Conservation (phyloP, 2,329 filamentous ascomycete species). For the Zelopaecilomyces penicillatus region DNA sequence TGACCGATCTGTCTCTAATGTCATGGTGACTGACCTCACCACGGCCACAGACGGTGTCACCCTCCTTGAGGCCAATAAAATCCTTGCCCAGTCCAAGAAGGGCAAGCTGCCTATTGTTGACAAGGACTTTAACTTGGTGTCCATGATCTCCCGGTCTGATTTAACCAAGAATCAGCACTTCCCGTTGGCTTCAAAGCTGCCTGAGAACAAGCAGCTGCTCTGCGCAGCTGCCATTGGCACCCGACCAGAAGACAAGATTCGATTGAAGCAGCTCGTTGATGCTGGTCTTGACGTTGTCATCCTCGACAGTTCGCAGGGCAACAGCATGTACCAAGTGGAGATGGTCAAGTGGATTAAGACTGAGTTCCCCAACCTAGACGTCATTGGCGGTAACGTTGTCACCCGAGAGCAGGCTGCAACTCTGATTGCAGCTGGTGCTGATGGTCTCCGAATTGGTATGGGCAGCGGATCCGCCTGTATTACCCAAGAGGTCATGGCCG, state of each 20-base stretch:
- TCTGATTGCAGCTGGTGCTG: constrained; percentile 87
- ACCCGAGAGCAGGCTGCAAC: constrained; percentile 91
- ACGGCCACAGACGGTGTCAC: constrained; percentile 79
- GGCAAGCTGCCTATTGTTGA: constrained; percentile 95
- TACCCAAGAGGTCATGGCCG: constrained; percentile 99
- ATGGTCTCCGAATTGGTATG: constrained; percentile 98
- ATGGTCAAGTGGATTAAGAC: constrained; percentile 97
- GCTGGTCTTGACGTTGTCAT: constrained; percentile 93
- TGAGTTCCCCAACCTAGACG: constrained; percentile 76
- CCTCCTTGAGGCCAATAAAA: constrained; percentile 81
- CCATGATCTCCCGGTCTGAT: constrained; percentile 88
- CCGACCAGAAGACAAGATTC: constrained; percentile 81
- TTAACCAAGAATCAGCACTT: constrained; percentile 98
- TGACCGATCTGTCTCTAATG: constrained; percentile 65
- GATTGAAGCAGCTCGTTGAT: constrained; percentile 81
- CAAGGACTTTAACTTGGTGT: constrained; percentile 73
- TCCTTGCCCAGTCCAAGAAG: constrained; percentile 94
- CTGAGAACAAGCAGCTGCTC: constrained; percentile 94
- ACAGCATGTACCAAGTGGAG: constrained; percentile 96
- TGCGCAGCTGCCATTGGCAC: constrained; percentile 94
- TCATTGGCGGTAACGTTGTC: constrained; percentile 97
- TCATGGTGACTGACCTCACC: constrained; percentile 93
- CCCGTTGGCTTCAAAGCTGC: constrained; percentile 90
- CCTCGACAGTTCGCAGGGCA: constrained; percentile 93
- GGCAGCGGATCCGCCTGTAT: constrained; percentile 97